A percentile compares a stretch with the other conserved stretches of the same genome.
Conservation (phyloP, 2,329 filamentous ascomycete genomes). For the Colletotrichum tabaci region DNA sequence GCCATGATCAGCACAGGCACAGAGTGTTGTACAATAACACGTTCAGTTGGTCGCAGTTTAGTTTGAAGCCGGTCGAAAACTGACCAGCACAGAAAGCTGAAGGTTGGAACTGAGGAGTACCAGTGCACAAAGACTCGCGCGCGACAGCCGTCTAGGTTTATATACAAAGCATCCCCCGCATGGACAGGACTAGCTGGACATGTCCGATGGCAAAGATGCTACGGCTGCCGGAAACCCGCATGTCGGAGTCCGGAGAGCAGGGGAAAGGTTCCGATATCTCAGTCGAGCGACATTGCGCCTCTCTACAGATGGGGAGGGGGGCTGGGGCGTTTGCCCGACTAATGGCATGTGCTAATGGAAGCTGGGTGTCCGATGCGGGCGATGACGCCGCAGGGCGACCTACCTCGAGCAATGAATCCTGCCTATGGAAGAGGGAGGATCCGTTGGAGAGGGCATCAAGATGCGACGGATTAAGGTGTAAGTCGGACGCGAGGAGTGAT, state of each 20-base stretch:
- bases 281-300: slow-evolving; percentile 13
- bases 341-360: slow-evolving; percentile 34
- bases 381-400: slow-evolving; percentile 8
- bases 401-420: slow-evolving; percentile 6
- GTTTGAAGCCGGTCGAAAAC: background rate
- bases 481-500: slow-evolving; percentile 21
- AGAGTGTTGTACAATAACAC: background rate
- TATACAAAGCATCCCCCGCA: slow-evolving; percentile 29
- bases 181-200: background rate
- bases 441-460: slow-evolving; percentile 22
- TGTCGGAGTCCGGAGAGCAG: slow-evolving; percentile 9
- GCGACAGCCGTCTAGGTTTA: slow-evolving; percentile 29
- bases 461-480: slow-evolving; percentile 38
- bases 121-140: background rate
- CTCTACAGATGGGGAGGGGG: background rate
- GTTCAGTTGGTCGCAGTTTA: background rate
- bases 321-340: slow-evolving; percentile 5
- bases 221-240: slow-evolving; percentile 5
- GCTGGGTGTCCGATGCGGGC: slow-evolving; percentile 16
- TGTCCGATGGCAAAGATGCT: slow-evolving; percentile 10
- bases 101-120: background rate
- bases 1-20: slow-evolving; percentile 24
- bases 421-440: slow-evolving; percentile 26
- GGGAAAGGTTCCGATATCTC: slow-evolving; percentile 6
- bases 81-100: background rate